Percentiles rank a stretch among this genome's conserved stretches.
phyloP scores from a whole-genome alignment of 192 early-diverging fungal genomes.

The Umbelopsis ramanniana region DNA sequence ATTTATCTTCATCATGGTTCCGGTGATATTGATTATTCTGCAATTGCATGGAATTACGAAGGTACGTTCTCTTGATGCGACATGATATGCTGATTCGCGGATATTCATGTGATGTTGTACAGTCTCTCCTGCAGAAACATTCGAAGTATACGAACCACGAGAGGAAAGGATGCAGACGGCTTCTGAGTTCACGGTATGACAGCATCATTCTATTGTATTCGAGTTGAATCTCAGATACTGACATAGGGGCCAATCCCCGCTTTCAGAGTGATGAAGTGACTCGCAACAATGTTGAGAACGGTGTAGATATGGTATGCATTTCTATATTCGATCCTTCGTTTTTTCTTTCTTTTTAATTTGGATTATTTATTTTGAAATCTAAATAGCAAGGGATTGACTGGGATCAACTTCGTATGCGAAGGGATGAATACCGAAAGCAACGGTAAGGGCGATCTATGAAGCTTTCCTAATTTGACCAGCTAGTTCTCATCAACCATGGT shows the following conservation, averaged over 20 bases:
- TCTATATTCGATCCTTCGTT: too few species aligned
- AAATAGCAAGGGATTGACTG: conserved; percentile 47
- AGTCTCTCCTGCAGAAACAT: not conserved
- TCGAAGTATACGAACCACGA: not conserved
- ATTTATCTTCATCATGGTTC: conserved; percentile 1
- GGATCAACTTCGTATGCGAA: conserved; percentile 27
- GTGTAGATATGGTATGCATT: conserved; percentile 41
- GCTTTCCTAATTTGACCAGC: not conserved
- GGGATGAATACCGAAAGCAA: conserved; percentile 41
- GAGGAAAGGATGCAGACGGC: not conserved
- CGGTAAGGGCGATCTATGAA: conserved; percentile 26
- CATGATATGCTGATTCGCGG: not conserved
- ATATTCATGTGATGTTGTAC: not conserved
- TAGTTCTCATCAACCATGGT: not conserved
- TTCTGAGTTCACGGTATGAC: conserved; percentile 7
- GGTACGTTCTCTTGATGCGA: not conserved
- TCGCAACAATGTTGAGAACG: conserved; percentile 29
- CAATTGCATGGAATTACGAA: not conserved
- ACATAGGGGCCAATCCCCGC: not conserved
- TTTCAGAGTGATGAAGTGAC: conserved; percentile 32
- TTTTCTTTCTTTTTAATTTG: too few species aligned
- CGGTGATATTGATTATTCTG: conserved; percentile 1
- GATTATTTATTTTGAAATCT: not conserved
- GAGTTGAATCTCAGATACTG: conserved; percentile 15
- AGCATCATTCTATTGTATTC: not conserved